Evolutionary conservation across 345 rosid species (phyloP).

Genomic region (Diplotaxis tenuifolia): DNA sequence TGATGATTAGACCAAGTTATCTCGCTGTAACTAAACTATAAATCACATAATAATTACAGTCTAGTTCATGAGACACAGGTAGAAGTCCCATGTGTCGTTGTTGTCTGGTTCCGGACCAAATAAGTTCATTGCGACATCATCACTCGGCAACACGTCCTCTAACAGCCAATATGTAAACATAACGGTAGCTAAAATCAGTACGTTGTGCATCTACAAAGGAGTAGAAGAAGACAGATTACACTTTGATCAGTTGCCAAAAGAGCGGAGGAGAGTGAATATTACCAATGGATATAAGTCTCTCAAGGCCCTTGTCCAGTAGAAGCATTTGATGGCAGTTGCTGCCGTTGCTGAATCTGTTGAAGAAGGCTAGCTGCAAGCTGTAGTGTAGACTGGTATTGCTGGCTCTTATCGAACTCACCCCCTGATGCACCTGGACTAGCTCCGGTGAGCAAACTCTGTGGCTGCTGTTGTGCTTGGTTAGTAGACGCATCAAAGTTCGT

Average conservation of each 20-base stretch:
- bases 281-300: conserved; percentile 44
- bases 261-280: conserved; percentile 23
- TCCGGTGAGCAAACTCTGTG: conserved; percentile 50
- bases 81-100: not conserved
- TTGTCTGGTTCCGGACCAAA: conserved; percentile 21
- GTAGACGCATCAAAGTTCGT: conserved; percentile 42
- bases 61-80: not conserved
- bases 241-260: not conserved
- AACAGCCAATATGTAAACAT: not conserved
- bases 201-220: not conserved
- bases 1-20: conserved; percentile 9
- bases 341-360: conserved; percentile 72
- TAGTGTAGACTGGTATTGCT: conserved; percentile 85
- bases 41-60: conserved; percentile 8
- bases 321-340: conserved; percentile 45
- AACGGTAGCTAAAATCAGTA: not conserved
- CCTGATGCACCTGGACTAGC: conserved; percentile 51
- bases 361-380: conserved; percentile 94
- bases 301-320: conserved; percentile 48
- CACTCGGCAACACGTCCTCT: conserved; percentile 4
- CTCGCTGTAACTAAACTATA: conserved; percentile 9
- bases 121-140: conserved; percentile 10
- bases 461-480: conserved; percentile 50
- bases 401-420: conserved; percentile 75
- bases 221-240: not conserved